Evolutionary conservation across 2,329 filamentous ascomycete genomes (phyloP), one percentile per base, ranked within the genome.

Genomic region (Leptoxyphium fumago): DNA sequence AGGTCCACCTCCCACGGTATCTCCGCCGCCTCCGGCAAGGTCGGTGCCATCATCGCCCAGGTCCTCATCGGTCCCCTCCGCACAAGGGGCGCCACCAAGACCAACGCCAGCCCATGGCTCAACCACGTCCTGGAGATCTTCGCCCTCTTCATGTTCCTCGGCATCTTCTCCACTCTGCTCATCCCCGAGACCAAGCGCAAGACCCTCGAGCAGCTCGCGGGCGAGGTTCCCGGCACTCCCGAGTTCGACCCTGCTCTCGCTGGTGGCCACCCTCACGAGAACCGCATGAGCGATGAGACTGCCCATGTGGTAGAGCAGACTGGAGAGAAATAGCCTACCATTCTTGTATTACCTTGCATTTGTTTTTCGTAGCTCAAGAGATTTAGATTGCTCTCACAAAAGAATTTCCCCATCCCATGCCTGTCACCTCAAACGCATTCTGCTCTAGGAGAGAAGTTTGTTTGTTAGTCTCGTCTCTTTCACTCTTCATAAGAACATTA

Each of bases 71-170:
- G 66, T 39, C 67, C 68, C 39, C 66, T 71, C 50, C 63, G 67
- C 30, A 73, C 71, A 14, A 71, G 72, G 29, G 80, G 77, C 21
- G 62, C 67, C 0, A 63, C 66, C 7, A 60, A 66, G 13, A 74
- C 73, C 47, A 64, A 67, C 15, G 72, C 72, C 0, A 68, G 62
- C 1, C 82, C 80, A 1, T 82, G 80, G 73, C 70, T 88, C 43
- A 73, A 83, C 59, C 77, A 81, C 45, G 73, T 88, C 32, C 78
- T 89, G 67, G 72, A 85, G 59, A 81, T 87, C 32, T 87, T 84
- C 61, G 81, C 82, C 0, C 68, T 85, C 9, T 87, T 89, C 68
- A 88, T 87, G 84, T 69, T 88, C 5, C 72, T 74, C 42, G 84
- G 84, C 30, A 73, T 75, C 40, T 62, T 84, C 40, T 76, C 77